Evolutionary conservation across 228 moss, liverwort and hornwort species (phyloP), one percentile per base, ranked within the genome.

Genomic region (Sphagnum fallax): DNA sequence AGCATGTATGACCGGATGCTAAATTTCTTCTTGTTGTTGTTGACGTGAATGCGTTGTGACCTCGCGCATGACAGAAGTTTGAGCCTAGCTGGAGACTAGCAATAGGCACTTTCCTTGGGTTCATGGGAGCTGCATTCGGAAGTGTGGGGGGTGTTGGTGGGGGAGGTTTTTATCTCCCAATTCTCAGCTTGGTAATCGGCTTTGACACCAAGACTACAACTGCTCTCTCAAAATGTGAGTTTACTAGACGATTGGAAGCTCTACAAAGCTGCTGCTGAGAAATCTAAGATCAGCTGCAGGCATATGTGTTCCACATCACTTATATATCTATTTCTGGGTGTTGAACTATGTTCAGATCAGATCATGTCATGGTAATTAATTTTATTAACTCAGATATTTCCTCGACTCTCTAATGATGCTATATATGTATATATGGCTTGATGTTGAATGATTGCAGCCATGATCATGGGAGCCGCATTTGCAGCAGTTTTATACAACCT

Each of bases 111-210:
- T 14, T 67, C 47, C 57, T 81, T 16, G 77, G 72, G 5, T 70
- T 77, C 47, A 4, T 69, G 51, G 80, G 80, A 48, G 72, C 80
- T 16, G 73, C 69, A 6, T 4, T 75, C 53, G 80, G 80, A 61
- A 76, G 77, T 60, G 71, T 77, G 62, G 80, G 77, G 14, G 80
- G 80, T 0, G 70, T 81, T 47, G 80, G 80, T 60, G 80, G 80
- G n/a, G 77, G 77, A 62, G 73, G 66, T 9, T 76, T 73, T 57
- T 81, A 72, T 16, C 50, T 81, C 6, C 73, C 80, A 8, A 81
- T 81, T 72, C 73, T 81, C 6, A 81, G 66, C 52, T 63, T 81
- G 32, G 63, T 81, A 53, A 60, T 81, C 1, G 72, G 77, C 1
- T 81, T 81, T 55, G 77, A 81, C 57, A 63, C 80, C 5, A 81